Percentiles rank a stretch among this genome's conserved stretches.
These are phyloP conservation scores for Plasmodium ovale DNA, from an alignment of 169 alveolate species.

Conservation along the genomic window DNA sequence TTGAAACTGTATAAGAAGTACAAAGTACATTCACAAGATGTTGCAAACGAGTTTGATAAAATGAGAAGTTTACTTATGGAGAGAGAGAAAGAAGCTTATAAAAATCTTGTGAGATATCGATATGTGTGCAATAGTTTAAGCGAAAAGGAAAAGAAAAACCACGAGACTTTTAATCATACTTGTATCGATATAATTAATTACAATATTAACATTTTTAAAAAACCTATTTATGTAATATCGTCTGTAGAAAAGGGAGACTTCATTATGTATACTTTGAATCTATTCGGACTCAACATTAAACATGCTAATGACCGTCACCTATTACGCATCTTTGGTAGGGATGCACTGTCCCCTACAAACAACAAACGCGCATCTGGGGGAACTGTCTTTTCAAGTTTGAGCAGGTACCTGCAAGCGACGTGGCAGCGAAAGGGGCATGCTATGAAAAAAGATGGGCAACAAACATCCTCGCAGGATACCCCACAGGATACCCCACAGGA, in stretches of 20 bases:
- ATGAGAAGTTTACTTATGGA: constrained; percentile 14
- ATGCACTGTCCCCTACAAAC: neutral
- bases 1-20: constrained; percentile 47
- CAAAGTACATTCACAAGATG: neutral
- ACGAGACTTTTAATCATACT: constrained; percentile 29
- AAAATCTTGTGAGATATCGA: constrained; percentile 25
- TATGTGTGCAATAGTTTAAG: constrained; percentile 15
- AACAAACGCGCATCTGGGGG: neutral
- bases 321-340: constrained; percentile 35
- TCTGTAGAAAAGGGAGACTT: constrained; percentile 14
- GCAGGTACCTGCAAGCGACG: neutral
- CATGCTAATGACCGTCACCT: neutral
- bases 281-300: constrained; percentile 29
- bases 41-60: constrained; percentile 14
- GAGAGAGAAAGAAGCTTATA: constrained; percentile 23
- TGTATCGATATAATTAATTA: constrained; percentile 48
- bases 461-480: neutral
- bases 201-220: constrained; percentile 43
- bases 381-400: neutral
- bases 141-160: constrained; percentile 50
- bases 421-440: neutral
- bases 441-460: neutral
- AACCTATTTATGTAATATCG: constrained; percentile 58
- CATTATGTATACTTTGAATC: constrained; percentile 24
- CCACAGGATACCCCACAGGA: neutral